Evolutionary conservation across 2,329 filamentous ascomycete species (phyloP).

Genomic region (Alternaria ethzedia): DNA sequence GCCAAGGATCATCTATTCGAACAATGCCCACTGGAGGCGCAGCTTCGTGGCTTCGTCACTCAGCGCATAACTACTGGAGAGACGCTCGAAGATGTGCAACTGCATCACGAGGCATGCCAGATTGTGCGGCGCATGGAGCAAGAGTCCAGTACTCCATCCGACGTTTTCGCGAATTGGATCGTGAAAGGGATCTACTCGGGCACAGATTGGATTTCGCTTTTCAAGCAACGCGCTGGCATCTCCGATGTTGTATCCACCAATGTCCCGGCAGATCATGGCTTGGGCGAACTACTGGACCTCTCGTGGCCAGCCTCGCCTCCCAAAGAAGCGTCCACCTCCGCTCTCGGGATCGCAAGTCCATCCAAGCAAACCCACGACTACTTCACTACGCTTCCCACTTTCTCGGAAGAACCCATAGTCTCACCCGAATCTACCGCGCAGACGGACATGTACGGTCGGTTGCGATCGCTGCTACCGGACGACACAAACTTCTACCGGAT

Average conservation of each 20-base stretch:
- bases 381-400: neutral
- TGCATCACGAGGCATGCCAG: constrained; percentile 29
- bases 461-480: constrained; percentile 13
- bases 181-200: constrained; percentile 26
- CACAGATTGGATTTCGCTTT: constrained; percentile 16
- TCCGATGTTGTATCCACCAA: neutral
- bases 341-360: neutral
- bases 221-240: constrained; percentile 19
- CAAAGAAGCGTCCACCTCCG: neutral
- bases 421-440: neutral
- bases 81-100: constrained; percentile 12
- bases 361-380: neutral
- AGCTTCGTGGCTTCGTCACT: constrained; percentile 23
- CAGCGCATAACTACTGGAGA: constrained; percentile 6
- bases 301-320: neutral
- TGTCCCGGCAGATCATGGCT: neutral
- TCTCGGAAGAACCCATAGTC: neutral
- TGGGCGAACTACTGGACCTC: neutral
- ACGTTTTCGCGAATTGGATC: constrained; percentile 32
- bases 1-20: constrained; percentile 30
- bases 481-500: constrained; percentile 25
- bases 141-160: constrained; percentile 25
- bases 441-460: constrained; percentile 6
- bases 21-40: constrained; percentile 29
- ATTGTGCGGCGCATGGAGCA: constrained; percentile 31